Percentiles rank a stretch among this genome's conserved stretches.
Conservation (phyloP, 176 grass and related monocot genomes). For the Triticum timopheevii region DNA sequence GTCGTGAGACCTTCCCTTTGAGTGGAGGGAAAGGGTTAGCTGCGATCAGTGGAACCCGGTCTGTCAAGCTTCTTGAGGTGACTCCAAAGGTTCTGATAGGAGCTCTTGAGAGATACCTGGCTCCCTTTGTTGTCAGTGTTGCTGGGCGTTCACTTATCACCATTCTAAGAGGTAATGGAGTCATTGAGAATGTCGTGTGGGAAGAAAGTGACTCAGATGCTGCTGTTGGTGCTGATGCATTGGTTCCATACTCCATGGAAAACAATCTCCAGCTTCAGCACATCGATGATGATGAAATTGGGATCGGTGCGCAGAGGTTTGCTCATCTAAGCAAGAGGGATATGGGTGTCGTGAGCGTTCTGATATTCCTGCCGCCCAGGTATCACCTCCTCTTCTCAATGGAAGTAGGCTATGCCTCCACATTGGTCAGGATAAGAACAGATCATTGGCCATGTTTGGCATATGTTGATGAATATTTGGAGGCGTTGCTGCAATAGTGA, state of each 20-base stretch:
- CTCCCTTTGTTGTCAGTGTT: slow-evolving; percentile 71
- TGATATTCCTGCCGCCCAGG: slow-evolving; percentile 89
- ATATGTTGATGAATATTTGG: slow-evolving; percentile 94
- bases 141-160: slow-evolving; percentile 58
- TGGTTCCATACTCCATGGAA: slow-evolving; percentile 66
- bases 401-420: slow-evolving; percentile 77
- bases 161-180: slow-evolving; percentile 58
- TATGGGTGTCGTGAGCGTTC: slow-evolving; percentile 61
- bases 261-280: slow-evolving; percentile 49
- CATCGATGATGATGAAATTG: slow-evolving; percentile 42
- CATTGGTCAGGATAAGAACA: slow-evolving; percentile 84
- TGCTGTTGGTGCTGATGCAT: slow-evolving; percentile 50
- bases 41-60: slow-evolving; percentile 71
- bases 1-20: slow-evolving; percentile 76
- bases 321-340: slow-evolving; percentile 49
- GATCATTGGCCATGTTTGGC: slow-evolving; percentile 98
- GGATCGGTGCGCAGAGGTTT: slow-evolving; percentile 26
- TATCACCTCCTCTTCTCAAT: slow-evolving; percentile 96
- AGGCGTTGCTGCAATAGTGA: slow-evolving; percentile 67
- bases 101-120: slow-evolving; percentile 73
- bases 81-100: slow-evolving; percentile 62
- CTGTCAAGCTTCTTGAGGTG: slow-evolving; percentile 93
- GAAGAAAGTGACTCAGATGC: slow-evolving; percentile 55
- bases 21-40: slow-evolving; percentile 68
- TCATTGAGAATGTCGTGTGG: slow-evolving; percentile 74